A percentile compares a stretch with the other conserved stretches of the same genome.
phyloP scores from a whole-genome alignment of 768 basidiomycete genomes.

The Mycena haematopus region DNA sequence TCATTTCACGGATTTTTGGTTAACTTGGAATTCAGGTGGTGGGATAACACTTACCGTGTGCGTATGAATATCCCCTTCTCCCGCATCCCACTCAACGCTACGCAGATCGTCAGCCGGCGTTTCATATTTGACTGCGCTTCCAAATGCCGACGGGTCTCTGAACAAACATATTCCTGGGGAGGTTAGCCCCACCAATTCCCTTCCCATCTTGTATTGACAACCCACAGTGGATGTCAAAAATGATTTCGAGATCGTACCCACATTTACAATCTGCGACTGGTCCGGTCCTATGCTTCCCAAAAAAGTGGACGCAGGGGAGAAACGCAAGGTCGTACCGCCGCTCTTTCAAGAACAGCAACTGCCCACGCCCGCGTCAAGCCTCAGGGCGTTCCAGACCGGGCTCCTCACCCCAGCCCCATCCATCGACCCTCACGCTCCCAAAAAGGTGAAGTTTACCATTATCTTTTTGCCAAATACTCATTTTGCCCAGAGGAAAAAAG shows the following conservation, averaged over 20 bases:
- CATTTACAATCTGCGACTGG: background rate
- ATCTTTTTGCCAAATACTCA: background rate
- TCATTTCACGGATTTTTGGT: background rate
- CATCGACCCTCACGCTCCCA: background rate
- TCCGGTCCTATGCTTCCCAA: background rate
- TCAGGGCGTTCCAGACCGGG: background rate
- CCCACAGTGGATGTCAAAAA: background rate
- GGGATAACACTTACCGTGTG: background rate
- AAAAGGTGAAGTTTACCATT: background rate
- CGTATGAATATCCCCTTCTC: background rate
- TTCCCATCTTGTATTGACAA: background rate
- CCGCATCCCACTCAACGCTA: background rate
- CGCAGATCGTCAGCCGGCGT: background rate
- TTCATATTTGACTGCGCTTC: conserved; percentile 1
- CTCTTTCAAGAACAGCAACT: background rate
- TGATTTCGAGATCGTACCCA: background rate
- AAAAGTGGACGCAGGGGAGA: background rate
- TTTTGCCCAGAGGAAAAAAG: background rate
- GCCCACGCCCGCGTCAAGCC: background rate
- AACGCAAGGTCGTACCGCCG: background rate
- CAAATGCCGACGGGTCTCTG: background rate
- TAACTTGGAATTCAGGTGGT: background rate
- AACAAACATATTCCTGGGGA: background rate
- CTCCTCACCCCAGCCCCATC: background rate
- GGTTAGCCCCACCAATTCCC: background rate